Evolutionary conservation across 345 rosid genomes (phyloP), one percentile per base, ranked within the genome.

Genomic region (Durio zibethinus): DNA sequence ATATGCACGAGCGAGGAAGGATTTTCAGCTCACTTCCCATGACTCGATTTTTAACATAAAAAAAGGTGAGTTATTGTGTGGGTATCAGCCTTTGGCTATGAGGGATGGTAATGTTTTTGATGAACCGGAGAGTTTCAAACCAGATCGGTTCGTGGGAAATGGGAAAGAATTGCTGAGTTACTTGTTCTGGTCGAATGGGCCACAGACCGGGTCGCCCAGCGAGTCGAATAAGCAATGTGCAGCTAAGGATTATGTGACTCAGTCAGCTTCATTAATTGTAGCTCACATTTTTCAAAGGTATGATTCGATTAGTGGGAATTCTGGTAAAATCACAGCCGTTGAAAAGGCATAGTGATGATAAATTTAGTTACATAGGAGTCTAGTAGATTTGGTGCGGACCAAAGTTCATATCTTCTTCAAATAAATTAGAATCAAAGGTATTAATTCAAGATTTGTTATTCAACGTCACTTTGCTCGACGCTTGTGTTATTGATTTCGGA

Each of bases 171-270:
- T 92, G 42, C 86, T 91, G 78, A 71, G 43, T 76, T 87, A 88
- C 87, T 82, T 93, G 63, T 92, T 72, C 70, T 91, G 97, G 98
- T 93, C 97, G 1, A 94, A 93, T 21, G 97, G 98, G 11, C 97
- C 95, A 0, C 97, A 94, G 83, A 89, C 91, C n/a, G 91, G 88
- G 61, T 70, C 91, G 1, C 93, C 97, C 0, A 86, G 52, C 35
- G 85, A 36, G 76, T 68, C 88, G 43, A 94, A 94, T 74, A 94
- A 94, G 75, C 98, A 94, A 75, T 94, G 98, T 79, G 87, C 92
- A 2, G 98, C 64, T 0, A 94, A 94, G 83, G 97, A 94, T 57
- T 77, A 69, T 6, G 98, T 91, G 64, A 56, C 92, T 0, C 78
- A 82, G 43, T 89, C 91, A 0, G 89, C 93, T 0, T 57, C 82